Percentiles rank a stretch among this genome's conserved stretches.
Conservation (phyloP, 257 asterid genomes). For the Jaltomata sinuosa region DNA sequence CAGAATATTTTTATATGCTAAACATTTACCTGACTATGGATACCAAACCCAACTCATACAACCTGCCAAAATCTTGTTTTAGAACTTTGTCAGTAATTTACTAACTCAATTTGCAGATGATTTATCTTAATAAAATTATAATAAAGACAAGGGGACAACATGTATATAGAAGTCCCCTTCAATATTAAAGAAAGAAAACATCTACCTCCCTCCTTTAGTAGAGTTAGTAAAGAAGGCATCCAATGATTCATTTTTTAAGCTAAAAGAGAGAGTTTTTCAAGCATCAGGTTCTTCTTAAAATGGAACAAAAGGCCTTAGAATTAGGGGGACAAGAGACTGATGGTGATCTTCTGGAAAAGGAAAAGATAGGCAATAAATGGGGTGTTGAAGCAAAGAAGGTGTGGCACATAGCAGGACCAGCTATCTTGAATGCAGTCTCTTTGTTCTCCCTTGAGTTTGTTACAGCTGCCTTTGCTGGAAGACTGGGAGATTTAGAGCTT, state of each 20-base stretch:
- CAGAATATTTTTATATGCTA: background rate
- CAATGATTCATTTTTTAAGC: background rate
- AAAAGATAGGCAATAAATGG: background rate
- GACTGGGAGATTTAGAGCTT: constrained; percentile 24
- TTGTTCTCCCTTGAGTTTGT: constrained; percentile 22
- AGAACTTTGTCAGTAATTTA: background rate
- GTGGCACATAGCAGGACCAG: constrained; percentile 28
- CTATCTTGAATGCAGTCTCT: constrained; percentile 19
- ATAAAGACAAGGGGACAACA: background rate
- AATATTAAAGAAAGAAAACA: background rate
- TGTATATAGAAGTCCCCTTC: background rate
- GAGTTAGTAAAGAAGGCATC: background rate
- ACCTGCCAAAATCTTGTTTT: background rate
- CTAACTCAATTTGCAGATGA: background rate
- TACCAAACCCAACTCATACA: background rate
- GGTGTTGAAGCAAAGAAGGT: constrained; percentile 20
- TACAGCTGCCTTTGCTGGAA: constrained; percentile 25
- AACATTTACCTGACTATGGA: background rate
- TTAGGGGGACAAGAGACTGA: background rate
- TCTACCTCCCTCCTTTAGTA: background rate
- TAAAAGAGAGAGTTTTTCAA: background rate
- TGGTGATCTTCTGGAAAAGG: background rate
- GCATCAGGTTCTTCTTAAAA: background rate
- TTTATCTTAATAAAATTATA: background rate
- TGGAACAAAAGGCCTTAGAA: constrained; percentile 5